Evolutionary conservation across 805 yeast species (phyloP).

Genomic region (Wickerhamiella nectarea): DNA sequence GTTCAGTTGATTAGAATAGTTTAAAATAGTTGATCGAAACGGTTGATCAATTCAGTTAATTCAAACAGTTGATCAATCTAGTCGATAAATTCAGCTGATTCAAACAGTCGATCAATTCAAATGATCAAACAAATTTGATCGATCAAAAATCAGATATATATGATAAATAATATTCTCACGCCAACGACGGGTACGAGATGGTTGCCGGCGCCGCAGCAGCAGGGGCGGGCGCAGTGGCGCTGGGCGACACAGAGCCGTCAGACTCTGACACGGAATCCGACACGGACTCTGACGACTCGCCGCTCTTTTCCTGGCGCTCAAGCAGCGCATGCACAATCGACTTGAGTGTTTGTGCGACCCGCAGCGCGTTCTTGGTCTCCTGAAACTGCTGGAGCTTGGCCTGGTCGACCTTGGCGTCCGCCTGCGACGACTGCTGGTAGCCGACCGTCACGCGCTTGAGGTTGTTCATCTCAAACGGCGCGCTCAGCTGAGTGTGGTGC

Average conservation of each 20-base stretch:
- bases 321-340: conserved; percentile 4
- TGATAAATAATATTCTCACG: background rate
- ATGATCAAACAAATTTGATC: too few species aligned
- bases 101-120: too few species aligned
- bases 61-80: too few species aligned
- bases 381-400: background rate
- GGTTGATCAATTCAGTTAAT: too few species aligned
- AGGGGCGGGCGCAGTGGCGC: background rate
- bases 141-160: background rate
- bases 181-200: background rate
- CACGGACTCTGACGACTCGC: background rate
- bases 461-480: conserved; percentile 7
- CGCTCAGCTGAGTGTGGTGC: background rate
- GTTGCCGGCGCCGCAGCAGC: too few species aligned
- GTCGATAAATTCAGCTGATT: too few species aligned
- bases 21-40: too few species aligned
- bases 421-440: conserved; percentile 4
- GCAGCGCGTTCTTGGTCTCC: conserved; percentile 9
- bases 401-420: background rate
- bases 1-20: too few species aligned
- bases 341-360: conserved; percentile 7
- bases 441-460: conserved; percentile 9
- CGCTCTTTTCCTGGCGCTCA: conserved; percentile 3
- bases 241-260: too few species aligned
- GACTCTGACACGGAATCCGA: background rate